Evolutionary conservation across 164 flowering plant genomes (phyloP).

Genomic region (Vitis labrusca): DNA sequence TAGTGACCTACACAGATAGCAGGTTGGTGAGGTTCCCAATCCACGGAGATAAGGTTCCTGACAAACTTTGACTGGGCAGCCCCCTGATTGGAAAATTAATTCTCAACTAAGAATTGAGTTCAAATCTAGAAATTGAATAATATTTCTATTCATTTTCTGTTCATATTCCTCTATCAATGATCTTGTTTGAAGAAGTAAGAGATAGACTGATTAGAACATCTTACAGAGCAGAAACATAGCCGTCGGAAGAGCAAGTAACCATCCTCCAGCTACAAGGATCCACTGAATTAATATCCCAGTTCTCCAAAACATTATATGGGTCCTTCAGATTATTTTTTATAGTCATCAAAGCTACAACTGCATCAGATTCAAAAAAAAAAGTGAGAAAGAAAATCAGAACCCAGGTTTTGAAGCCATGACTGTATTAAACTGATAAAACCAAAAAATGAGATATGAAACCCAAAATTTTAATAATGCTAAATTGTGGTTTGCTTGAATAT

Average conservation of each 20-base stretch:
- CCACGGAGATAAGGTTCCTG: constrained; percentile 74
- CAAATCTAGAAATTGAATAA: background rate
- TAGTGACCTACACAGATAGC: constrained; percentile 77
- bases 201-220: constrained; percentile 21
- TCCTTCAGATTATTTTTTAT: constrained; percentile 68
- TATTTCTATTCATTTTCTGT: background rate
- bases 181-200: background rate
- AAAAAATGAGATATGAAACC: background rate
- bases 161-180: background rate
- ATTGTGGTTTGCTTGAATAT: background rate
- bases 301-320: constrained; percentile 85
- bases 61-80: constrained; percentile 78
- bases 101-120: constrained; percentile 2
- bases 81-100: constrained; percentile 49
- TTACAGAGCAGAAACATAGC: constrained; percentile 83
- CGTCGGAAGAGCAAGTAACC: constrained; percentile 82
- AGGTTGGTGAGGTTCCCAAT: constrained; percentile 82
- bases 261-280: constrained; percentile 99
- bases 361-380: constrained; percentile 5
- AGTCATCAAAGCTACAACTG: constrained; percentile 88
- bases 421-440: background rate
- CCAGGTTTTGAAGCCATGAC: background rate
- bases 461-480: background rate
- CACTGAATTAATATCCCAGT: constrained; percentile 89
- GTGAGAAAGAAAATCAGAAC: background rate